phyloP scores from a whole-genome alignment of 2,329 filamentous ascomycete genomes.

The Cladosporium cucumerinum region DNA sequence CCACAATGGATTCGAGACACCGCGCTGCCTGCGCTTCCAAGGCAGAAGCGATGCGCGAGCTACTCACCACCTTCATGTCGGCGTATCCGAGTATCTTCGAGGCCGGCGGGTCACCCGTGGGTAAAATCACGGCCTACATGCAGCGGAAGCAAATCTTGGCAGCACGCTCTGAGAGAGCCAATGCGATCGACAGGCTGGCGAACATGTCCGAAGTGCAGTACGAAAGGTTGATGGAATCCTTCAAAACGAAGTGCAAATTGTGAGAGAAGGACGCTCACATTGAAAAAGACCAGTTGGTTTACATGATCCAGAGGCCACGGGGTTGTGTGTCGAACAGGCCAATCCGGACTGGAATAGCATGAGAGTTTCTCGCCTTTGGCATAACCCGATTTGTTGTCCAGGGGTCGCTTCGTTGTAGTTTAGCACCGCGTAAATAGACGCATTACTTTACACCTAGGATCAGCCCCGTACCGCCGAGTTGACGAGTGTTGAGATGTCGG shows the following conservation, averaged over 20 bases:
- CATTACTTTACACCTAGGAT: background rate
- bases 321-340: no score
- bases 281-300: background rate
- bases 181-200: background rate
- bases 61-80: slow-evolving; percentile 18
- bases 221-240: background rate
- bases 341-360: no score
- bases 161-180: background rate
- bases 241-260: background rate
- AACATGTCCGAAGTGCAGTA: slow-evolving; percentile 4
- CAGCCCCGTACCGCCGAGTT: background rate
- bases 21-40: background rate
- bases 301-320: background rate
- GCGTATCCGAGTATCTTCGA: slow-evolving; percentile 11
- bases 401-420: background rate
- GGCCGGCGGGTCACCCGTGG: slow-evolving; percentile 8
- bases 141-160: background rate
- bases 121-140: slow-evolving; percentile 23
- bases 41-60: slow-evolving; percentile 1
- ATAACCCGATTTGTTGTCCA: no score
- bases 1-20: background rate
- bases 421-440: background rate
- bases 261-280: background rate
- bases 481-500: background rate
- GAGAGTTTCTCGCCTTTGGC: no score